phyloP scores from a whole-genome alignment of 2,329 filamentous ascomycete species.

The Sclerotinia spermophila region DNA sequence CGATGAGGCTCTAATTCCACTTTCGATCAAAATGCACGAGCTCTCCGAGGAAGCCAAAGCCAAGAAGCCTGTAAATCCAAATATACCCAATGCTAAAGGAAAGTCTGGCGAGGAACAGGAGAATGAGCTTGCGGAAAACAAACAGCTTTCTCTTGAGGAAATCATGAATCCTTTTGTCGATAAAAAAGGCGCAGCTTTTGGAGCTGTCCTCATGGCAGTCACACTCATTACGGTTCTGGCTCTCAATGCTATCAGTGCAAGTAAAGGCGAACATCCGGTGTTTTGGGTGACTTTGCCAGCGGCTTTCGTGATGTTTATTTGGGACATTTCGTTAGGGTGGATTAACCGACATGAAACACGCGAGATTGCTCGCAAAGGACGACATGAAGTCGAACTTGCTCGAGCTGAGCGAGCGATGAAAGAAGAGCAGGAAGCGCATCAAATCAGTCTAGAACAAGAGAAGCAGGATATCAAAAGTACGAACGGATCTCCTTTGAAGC shows the following conservation, averaged over 20 bases:
- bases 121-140: slow-evolving; percentile 45
- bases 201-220: slow-evolving; percentile 61
- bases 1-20: slow-evolving; percentile 59
- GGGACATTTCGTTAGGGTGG: slow-evolving; percentile 65
- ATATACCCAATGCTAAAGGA: slow-evolving; percentile 64
- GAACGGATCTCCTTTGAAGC: neutral
- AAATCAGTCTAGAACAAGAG: slow-evolving; percentile 15
- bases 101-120: slow-evolving; percentile 50
- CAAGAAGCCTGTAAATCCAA: slow-evolving; percentile 64
- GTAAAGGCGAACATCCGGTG: slow-evolving; percentile 51
- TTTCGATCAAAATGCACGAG: slow-evolving; percentile 64
- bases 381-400: slow-evolving; percentile 46
- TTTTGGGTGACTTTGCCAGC: slow-evolving; percentile 68
- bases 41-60: slow-evolving; percentile 54
- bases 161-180: slow-evolving; percentile 75
- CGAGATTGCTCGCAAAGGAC: slow-evolving; percentile 55
- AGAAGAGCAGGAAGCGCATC: slow-evolving; percentile 34
- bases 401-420: slow-evolving; percentile 39
- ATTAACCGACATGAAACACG: slow-evolving; percentile 58
- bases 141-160: slow-evolving; percentile 62
- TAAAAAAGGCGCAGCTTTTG: slow-evolving; percentile 60
- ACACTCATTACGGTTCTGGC: slow-evolving; percentile 64
- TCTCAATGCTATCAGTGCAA: slow-evolving; percentile 58
- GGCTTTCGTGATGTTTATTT: slow-evolving; percentile 64
- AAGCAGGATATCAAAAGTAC: slow-evolving; percentile 4